Evolutionary conservation across 2,329 filamentous ascomycete genomes (phyloP), one percentile per base, ranked within the genome.

Genomic region (Cytospora piceicola): DNA sequence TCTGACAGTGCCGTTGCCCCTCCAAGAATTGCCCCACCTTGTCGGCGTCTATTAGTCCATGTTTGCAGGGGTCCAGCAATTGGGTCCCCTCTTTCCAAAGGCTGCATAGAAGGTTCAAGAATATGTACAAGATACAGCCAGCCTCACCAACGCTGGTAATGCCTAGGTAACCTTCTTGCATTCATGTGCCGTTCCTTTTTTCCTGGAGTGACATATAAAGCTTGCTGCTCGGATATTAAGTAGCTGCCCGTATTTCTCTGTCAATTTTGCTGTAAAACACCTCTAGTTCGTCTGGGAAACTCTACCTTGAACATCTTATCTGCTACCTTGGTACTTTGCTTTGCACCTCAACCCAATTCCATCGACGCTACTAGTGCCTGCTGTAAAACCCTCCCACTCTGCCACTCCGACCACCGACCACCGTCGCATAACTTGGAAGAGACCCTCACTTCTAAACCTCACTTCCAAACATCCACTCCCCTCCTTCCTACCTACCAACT

Each of bases 91-190:
- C 64, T 61, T 53, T 36, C 27, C 53, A 65, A 64, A 51, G 56
- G 54, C 62, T 60, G 52, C 61, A 67, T 67, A 61, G 60, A 67
- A 65, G 42, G 54, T 66, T 66, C 66, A 62, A 59, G 66, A 65
- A 67, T 58, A 51, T 20, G 27, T n/a, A 11, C 29, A 52, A 22
- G 20, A 11, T 17, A 32, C 53, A 49, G 32, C 17, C 60, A 64
- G 54, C 59, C 64, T 67, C 51, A 49, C 46, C 17, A 49, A 20
- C 22, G 34, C 12, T 32, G 55, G 27, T 29, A n/a, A 72, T 69
- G n/a, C n/a, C n/a, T n/a, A 69, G 69, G 67, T 67, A n/a, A n/a
- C n/a, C n/a, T n/a, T n/a, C n/a, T 71, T 71, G 70, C 69, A 71
- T 36, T 42, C 11, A 3, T 39, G 36, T 59, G 64, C 54, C 59